Base-by-base conservation (phyloP, 345 rosid genomes). In the Eucalyptus tenuipes region DNA sequence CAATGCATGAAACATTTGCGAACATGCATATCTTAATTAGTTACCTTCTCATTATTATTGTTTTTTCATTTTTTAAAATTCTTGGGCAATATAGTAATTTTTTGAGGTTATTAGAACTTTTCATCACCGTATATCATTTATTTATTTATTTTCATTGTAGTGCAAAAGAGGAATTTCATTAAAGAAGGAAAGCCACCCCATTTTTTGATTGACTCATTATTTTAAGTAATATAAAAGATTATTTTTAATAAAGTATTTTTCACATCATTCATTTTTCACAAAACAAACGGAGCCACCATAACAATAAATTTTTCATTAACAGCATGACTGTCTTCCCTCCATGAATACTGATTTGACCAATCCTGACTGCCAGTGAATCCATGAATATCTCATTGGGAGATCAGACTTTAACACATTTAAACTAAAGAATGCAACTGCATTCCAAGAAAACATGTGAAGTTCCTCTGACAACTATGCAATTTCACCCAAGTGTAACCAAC, bases 201-300 rank as follows among this genome's bases (percentile, higher is more conserved):
- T 24, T 55, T 24, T 55, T 55, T 55, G 20, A 55, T 29, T 11
- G 2, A 33, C 2, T 9, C 20, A 17, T 37, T 68, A 33, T 33
- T 68, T 31, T 31, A 66, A 66, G 2, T 13, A 15, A 31, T 66
- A 66, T 11, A 31, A 33, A 10, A 1, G 0, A 68, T 33, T 3
- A 68, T 9, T 31, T 29, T 61, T 0, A 29, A 61, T 4, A 61
- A 64, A 29, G 0, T 2, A 7, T 64, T 64, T 14, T n/a, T 1
- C 0, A 64, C n/a, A 64, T 64, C 3, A 8, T 68, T 68, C 4
- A 68, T 17, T 17, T 17, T 16, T 33, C 22, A 0, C 13, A 11
- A 17, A 68, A 68, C 7, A 68, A 59, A 0, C 2, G 1, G 2
- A 64, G 4, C 5, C 10, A 14, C n/a, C 0, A 0, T 14, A 15